Evolutionary conservation across 2,329 filamentous ascomycete species (phyloP), one percentile per base, ranked within the genome.

Genomic region (Aspergillus piperis): DNA sequence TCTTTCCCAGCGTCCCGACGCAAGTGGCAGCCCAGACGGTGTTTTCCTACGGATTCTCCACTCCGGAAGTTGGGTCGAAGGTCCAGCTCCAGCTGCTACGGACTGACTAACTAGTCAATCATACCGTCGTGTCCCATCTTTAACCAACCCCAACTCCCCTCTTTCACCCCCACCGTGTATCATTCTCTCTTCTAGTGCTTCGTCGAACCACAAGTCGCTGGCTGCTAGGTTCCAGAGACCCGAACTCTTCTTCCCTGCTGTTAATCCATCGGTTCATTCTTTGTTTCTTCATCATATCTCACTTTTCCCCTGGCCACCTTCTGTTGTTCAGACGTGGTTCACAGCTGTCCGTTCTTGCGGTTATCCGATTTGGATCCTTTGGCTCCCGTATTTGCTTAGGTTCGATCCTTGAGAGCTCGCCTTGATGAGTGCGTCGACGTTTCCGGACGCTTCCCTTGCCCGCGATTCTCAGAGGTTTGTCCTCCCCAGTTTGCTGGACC

Each of bases 351-450:
- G 64, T 61, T 58, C 53, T 58, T 51, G 65, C 65, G 63, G 68
- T 63, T 64, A 63, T 65, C 66, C 60, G 62, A 62, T 60, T 58
- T 62, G 55, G 65, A 60, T 64, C 59, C 64, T 63, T 62, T 66
- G 64, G 65, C 61, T 65, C 64, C 54, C 59, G 57, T 67, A 54
- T 65, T 62, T 36, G 32, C 58, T 59, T 63, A 55, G 50, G 61
- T 64, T 58, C 62, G 56, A 63, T 57, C 64, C 39, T 62, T 60
- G 59, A 65, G 63, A 68, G 56, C 62, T 72, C 68, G 71, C 70
- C 74, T 77, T 75, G 72, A 78, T 77, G 75, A 77, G 74, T 75
- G 73, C 71, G 68, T 70, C 75, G 68, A 73, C 74, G 66, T 77
- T 72, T 66, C 65, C 74, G 62, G 75, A 77, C 69, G 71, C 73